Evolutionary conservation across 108 stramenopile species (phyloP).

Genomic region (Cyclotella kingstonii): DNA sequence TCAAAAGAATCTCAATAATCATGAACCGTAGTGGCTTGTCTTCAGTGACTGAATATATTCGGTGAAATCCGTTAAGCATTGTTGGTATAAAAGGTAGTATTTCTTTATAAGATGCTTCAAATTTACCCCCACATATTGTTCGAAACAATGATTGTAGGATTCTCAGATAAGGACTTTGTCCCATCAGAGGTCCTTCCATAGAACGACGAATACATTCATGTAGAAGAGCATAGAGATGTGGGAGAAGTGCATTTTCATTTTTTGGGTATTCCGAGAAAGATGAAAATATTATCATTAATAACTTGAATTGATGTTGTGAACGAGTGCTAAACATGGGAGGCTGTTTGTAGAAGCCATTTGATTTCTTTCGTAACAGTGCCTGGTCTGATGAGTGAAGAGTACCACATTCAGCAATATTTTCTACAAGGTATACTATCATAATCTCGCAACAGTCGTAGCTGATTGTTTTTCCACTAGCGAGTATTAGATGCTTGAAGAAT

Average conservation of each 20-base stretch:
- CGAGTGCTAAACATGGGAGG: slow-evolving; percentile 13
- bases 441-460: slow-evolving; percentile 80
- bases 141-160: slow-evolving; percentile 84
- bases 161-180: slow-evolving; percentile 79
- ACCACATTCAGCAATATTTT: slow-evolving; percentile 59
- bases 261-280: slow-evolving; percentile 82
- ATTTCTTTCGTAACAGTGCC: not conserved
- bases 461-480: slow-evolving; percentile 53
- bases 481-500: slow-evolving; percentile 80
- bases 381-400: slow-evolving; percentile 9
- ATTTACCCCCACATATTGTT: slow-evolving; percentile 89
- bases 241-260: slow-evolving; percentile 86
- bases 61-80: slow-evolving; percentile 76
- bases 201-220: slow-evolving; percentile 62
- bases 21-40: slow-evolving; percentile 48
- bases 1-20: slow-evolving; percentile 87
- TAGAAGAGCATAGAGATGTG: slow-evolving; percentile 78
- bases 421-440: slow-evolving; percentile 71
- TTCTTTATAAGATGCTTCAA: slow-evolving; percentile 88
- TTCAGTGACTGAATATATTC: slow-evolving; percentile 56
- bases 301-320: slow-evolving; percentile 40
- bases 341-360: not conserved
- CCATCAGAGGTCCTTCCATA: slow-evolving; percentile 45
- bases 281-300: slow-evolving; percentile 75
- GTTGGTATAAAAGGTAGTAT: slow-evolving; percentile 75